Conservation (phyloP, 495 filamentous ascomycete species). For the Evernia prunastri region DNA sequence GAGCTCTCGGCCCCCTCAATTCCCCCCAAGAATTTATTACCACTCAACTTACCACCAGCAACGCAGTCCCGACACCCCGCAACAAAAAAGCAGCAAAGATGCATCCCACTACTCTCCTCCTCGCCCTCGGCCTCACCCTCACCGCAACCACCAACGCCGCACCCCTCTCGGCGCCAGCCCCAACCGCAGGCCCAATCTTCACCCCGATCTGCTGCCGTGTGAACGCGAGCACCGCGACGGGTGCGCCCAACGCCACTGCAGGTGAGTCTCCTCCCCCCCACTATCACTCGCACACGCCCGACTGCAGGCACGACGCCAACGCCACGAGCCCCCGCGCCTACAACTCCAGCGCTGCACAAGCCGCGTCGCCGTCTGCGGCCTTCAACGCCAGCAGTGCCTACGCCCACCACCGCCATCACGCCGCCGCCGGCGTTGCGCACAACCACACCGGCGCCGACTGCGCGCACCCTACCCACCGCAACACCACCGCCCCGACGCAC, state of each 20-base stretch:
- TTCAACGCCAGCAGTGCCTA: background rate
- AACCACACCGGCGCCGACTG: background rate
- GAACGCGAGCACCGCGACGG: background rate
- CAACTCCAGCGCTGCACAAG: background rate
- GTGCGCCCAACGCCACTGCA: background rate
- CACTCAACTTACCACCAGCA: background rate
- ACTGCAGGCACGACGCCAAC: background rate
- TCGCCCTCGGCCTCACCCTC: background rate
- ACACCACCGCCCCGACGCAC: background rate
- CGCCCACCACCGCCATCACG: constrained; percentile 1
- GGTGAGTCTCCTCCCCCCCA: background rate
- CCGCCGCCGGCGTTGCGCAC: background rate
- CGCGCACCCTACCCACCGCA: background rate
- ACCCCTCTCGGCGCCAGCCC: background rate
- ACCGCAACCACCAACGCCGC: background rate
- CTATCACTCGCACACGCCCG: background rate
- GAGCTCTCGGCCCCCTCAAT: background rate
- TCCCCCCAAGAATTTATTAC: background rate
- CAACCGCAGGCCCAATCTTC: background rate
- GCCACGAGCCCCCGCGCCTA: background rate
- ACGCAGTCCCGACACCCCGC: background rate
- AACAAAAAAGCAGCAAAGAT: background rate
- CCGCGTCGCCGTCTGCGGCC: background rate
- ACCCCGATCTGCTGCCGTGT: background rate
- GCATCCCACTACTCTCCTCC: background rate